Base-by-base conservation (phyloP, 768 basidiomycete species). In the Cyclocybe aegerita region DNA sequence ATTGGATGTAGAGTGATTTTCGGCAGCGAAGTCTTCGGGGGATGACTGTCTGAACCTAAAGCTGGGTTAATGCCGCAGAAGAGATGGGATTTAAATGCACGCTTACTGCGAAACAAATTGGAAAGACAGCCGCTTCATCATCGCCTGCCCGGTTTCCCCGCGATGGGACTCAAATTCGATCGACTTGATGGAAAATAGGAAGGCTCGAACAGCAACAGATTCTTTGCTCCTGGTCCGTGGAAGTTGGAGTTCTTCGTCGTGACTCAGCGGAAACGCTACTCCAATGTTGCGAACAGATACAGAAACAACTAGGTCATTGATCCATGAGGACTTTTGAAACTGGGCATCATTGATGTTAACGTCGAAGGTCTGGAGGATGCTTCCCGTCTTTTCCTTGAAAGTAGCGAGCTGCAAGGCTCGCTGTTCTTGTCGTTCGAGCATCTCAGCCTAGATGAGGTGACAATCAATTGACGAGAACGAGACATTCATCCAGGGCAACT, bases 191-290 rank as follows among this genome's bases (percentile, higher is more conserved):
- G 93, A 88, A 61, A 94, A 87, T 16, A 98, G 68, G 69, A 98
- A 90, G 0, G 95, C 95, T 7, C 84, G 82, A 31, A 90, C 78
- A 31, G 81, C 69, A 7, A 67, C 55, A 12, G 65, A 68, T 46
- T 78, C 75, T 36, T 65, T 66, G 49, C 63, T 63, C 46, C 69
- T 72, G 43, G 69, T 64, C 16, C 62, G 72, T 29, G 78, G 76
- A 32, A 82, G 58, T 47, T 78, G 80, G 7, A 88, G 69, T 23
- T 81, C 77, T 53, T 78, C 75, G 47, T 83, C 79, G 46, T 84
- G 75, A 0, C 79, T 79, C 23, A 98, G 73, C 0, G 96, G 96
- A 59, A 98, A 91, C 4, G 93, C 95, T 3, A 93, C 80, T n/a
- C 94, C 94, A 33, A 98, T 76, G 57, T 87, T 83, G 29, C 74